phyloP scores from a whole-genome alignment of 371 early-diverging fungal species.

The Phascolomyces articulosus region DNA sequence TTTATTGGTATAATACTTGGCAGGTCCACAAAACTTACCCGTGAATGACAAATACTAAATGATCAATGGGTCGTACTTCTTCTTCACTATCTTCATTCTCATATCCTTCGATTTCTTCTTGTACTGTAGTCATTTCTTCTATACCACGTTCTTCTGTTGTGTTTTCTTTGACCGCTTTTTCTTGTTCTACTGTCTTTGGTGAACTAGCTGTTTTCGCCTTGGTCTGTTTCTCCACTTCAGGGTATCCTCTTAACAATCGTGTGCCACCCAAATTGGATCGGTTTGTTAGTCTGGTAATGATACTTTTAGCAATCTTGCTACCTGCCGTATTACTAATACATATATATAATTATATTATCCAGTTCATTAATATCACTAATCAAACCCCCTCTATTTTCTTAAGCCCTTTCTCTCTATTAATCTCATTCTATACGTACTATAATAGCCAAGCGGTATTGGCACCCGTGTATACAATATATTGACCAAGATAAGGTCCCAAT shows the following conservation, averaged over 20 bases:
- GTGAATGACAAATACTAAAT: constrained; percentile 80
- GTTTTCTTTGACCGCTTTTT: background rate
- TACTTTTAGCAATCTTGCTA: constrained; percentile 72
- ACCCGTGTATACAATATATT: constrained; percentile 74
- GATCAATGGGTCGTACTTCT: constrained; percentile 70
- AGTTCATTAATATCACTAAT: too few species aligned
- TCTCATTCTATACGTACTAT: constrained; percentile 40
- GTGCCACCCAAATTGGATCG: constrained; percentile 70
- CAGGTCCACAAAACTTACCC: too few species aligned
- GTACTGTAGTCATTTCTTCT: constrained; percentile 21
- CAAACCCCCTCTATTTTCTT: background rate
- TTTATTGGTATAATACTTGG: too few species aligned
- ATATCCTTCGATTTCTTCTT: constrained; percentile 59
- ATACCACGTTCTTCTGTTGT: background rate
- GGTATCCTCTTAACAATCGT: constrained; percentile 73
- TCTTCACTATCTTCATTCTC: constrained; percentile 62
- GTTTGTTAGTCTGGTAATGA: constrained; percentile 68
- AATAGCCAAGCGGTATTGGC: constrained; percentile 69
- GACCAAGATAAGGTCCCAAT: constrained; percentile 72
- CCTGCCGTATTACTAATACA: constrained; percentile 35
- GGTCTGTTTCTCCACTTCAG: constrained; percentile 60
- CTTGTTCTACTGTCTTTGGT: constrained; percentile 9
- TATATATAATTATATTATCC: background rate
- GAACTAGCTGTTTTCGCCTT: constrained; percentile 18
- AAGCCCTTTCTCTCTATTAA: background rate